phyloP scores from a whole-genome alignment of 2,329 filamentous ascomycete species.

The Ambrosiella cleistominuta region DNA sequence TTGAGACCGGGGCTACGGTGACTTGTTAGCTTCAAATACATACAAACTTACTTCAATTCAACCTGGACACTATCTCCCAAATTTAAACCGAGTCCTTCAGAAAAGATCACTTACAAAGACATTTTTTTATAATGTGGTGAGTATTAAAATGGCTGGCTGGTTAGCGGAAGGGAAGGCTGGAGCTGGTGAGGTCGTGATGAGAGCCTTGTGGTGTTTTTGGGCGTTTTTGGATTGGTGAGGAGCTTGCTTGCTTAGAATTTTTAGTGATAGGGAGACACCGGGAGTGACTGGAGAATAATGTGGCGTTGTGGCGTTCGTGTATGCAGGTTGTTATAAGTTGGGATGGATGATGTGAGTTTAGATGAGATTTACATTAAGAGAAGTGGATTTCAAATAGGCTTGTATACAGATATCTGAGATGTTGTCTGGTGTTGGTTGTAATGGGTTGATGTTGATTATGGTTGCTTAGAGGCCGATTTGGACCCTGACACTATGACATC shows the following conservation, averaged over 20 bases:
- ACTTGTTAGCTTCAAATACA: not conserved
- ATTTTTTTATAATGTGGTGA: conserved; percentile 1
- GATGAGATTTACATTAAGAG: too few relatives aligned
- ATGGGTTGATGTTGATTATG: too few relatives aligned
- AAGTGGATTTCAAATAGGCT: too few relatives aligned
- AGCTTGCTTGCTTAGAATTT: not conserved
- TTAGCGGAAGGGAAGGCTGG: not conserved
- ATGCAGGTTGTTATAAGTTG: not conserved
- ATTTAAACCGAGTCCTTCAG: not conserved
- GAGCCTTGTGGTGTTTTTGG: not conserved
- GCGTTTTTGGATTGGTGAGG: not conserved
- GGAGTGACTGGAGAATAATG: not conserved
- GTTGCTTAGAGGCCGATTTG: too few relatives aligned
- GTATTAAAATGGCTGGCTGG: not conserved
- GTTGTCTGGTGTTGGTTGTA: too few relatives aligned
- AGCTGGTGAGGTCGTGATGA: not conserved
- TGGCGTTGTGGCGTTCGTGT: not conserved
- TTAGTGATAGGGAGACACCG: not conserved
- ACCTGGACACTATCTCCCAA: not conserved
- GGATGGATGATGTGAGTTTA: not conserved
- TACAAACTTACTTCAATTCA: too few relatives aligned
- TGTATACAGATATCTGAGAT: too few relatives aligned
- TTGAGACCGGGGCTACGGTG: conserved; percentile 13
- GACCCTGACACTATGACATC: too few relatives aligned
- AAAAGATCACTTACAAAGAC: conserved; percentile 11